Percentiles rank a stretch among this genome's conserved stretches.
Conservation (phyloP, 2,329 filamentous ascomycete genomes). For the Chaetoscypha palmicola region DNA sequence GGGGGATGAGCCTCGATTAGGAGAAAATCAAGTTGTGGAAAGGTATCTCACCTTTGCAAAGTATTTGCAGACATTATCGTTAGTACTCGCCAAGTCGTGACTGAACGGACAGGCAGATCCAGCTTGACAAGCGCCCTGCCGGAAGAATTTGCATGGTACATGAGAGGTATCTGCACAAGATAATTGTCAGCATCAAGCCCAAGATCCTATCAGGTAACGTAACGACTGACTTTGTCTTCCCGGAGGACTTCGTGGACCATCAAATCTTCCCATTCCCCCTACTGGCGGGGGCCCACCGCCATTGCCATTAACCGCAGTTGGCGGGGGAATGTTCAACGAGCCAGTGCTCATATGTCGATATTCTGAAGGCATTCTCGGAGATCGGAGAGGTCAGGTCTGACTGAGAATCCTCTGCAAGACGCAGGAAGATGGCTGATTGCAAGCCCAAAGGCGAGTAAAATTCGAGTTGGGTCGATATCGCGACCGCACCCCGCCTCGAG, state of each 20-base stretch:
- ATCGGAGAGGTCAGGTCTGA: slow-evolving; percentile 16
- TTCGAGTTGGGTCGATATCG: slow-evolving; percentile 8
- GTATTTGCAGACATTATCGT: slow-evolving; percentile 95
- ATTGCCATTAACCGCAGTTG: slow-evolving; percentile 19
- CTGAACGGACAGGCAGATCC: slow-evolving; percentile 94
- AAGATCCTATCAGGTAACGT: not conserved
- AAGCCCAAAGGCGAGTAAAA: not conserved
- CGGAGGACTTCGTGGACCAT: slow-evolving; percentile 56
- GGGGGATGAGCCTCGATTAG: too few species aligned
- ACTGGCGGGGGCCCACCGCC: slow-evolving; percentile 36
- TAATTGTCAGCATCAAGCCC: slow-evolving; percentile 11
- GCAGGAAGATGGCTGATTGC: not conserved
- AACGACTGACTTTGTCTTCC: slow-evolving; percentile 43
- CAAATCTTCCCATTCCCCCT: slow-evolving; percentile 40
- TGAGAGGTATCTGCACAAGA: slow-evolving; percentile 72
- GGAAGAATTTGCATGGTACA: slow-evolving; percentile 99
- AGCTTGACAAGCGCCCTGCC: slow-evolving; percentile 91
- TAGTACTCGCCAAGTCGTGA: slow-evolving; percentile 78
- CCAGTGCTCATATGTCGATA: slow-evolving; percentile 51
- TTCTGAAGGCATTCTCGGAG: slow-evolving; percentile 37
- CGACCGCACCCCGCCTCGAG: slow-evolving; percentile 24
- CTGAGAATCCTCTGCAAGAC: slow-evolving; percentile 16
- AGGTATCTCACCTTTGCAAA: slow-evolving; percentile 78
- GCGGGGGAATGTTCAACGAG: slow-evolving; percentile 34
- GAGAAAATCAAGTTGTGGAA: not conserved